A percentile compares a stretch with the other conserved stretches of the same genome.
Evolutionary conservation across 176 grass and related monocot species (phyloP).

Genomic region (Carex littledalei): DNA sequence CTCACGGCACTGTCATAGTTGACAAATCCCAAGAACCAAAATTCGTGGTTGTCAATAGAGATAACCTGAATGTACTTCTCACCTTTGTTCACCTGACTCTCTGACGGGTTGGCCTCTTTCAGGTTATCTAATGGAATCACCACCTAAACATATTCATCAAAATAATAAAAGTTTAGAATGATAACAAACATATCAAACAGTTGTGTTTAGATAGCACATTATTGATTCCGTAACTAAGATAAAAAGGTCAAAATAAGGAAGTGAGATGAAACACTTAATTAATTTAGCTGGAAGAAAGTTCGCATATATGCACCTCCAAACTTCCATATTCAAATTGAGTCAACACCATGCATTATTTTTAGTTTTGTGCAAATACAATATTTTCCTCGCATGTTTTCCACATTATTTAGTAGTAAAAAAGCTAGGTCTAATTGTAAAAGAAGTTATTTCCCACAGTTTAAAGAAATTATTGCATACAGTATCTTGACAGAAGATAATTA

Average conservation of each 20-base stretch:
- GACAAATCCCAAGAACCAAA: constrained; percentile 80
- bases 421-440: background rate
- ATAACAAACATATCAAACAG: background rate
- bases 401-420: background rate
- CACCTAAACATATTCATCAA: constrained; percentile 32
- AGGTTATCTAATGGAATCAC: constrained; percentile 61
- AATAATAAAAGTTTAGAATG: background rate
- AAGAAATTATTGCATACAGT: background rate
- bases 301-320: background rate
- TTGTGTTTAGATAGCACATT: background rate
- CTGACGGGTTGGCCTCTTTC: constrained; percentile 50
- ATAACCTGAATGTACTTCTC: constrained; percentile 85
- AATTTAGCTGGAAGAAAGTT: background rate
- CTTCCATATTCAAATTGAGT: background rate
- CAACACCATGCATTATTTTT: background rate
- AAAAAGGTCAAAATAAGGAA: background rate
- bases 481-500: background rate
- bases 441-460: background rate
- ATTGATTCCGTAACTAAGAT: background rate
- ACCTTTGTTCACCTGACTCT: constrained; percentile 45
- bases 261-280: background rate
- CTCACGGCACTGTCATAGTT: constrained; percentile 64
- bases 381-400: background rate
- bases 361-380: background rate
- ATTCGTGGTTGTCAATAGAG: constrained; percentile 62